Conservation (phyloP, 257 asterid genomes). For the Cinchona pubescens region DNA sequence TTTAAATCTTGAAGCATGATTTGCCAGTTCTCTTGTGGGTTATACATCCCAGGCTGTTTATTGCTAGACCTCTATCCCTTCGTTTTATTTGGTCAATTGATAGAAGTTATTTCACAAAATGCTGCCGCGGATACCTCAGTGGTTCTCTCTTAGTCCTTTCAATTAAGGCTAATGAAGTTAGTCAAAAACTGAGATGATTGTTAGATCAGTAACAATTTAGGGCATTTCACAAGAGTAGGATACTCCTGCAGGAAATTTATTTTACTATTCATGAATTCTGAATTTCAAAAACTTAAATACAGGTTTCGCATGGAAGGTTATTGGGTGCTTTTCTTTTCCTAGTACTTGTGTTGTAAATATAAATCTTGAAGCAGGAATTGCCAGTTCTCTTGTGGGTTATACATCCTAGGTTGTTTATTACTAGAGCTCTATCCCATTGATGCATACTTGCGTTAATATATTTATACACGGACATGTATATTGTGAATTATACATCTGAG, state of each 20-base stretch:
- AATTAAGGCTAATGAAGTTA: too few species aligned
- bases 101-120: neutral
- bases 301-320: neutral
- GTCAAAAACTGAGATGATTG: neutral
- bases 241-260: neutral
- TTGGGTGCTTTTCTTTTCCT: neutral
- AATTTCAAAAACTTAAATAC: neutral
- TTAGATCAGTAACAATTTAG: neutral
- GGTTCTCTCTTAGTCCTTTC: neutral
- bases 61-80: too few species aligned
- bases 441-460: too few species aligned
- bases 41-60: neutral
- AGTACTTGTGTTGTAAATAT: neutral
- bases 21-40: neutral
- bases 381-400: neutral
- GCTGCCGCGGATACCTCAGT: neutral
- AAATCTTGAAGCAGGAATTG: neutral
- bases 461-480: too few species aligned
- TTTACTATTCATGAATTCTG: neutral
- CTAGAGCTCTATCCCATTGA: neutral
- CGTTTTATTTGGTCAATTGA: neutral
- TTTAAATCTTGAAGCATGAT: neutral
- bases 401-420: neutral
- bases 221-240: neutral
- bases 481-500: neutral